Evolutionary conservation across 768 basidiomycete genomes (phyloP).

Genomic region (Amanita pallidorosea): DNA sequence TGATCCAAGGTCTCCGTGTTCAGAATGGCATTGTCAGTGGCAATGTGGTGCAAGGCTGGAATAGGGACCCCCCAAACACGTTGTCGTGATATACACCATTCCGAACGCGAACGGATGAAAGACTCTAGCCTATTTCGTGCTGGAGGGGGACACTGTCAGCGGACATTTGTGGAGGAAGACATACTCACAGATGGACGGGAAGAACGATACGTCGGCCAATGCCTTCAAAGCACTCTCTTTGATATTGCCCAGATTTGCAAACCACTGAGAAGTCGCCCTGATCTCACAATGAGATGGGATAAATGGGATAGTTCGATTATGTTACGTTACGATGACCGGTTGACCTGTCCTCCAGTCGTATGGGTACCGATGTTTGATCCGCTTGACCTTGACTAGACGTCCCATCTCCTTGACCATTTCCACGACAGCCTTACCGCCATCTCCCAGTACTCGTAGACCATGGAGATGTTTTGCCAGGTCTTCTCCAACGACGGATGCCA

Average conservation of each 20-base stretch:
- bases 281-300: not conserved
- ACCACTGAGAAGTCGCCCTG: conserved; percentile 93
- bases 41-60: conserved; percentile 66
- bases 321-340: conserved; percentile 84
- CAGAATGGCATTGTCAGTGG: conserved; percentile 55
- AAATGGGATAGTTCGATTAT: not conserved
- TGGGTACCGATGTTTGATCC: conserved; percentile 81
- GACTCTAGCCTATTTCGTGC: conserved; percentile 84
- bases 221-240: conserved; percentile 66
- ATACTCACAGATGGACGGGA: conserved; percentile 60
- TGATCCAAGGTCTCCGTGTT: conserved; percentile 55
- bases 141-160: conserved; percentile 17
- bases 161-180: not conserved
- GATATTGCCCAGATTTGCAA: conserved; percentile 82
- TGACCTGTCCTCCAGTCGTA: conserved; percentile 95
- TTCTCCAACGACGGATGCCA: conserved; percentile 48
- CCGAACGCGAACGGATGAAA: conserved; percentile 79
- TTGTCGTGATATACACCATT: conserved; percentile 99
- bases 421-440: conserved; percentile 60
- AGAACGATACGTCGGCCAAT: conserved; percentile 61
- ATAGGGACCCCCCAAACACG: conserved; percentile 97
- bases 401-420: conserved; percentile 44
- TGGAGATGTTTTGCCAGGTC: conserved; percentile 33
- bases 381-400: conserved; percentile 55
- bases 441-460: conserved; percentile 64